A percentile compares a stretch with the other conserved stretches of the same genome.
Evolutionary conservation across 495 filamentous ascomycete genomes (phyloP).

Genomic region (Bombardia bombarda): DNA sequence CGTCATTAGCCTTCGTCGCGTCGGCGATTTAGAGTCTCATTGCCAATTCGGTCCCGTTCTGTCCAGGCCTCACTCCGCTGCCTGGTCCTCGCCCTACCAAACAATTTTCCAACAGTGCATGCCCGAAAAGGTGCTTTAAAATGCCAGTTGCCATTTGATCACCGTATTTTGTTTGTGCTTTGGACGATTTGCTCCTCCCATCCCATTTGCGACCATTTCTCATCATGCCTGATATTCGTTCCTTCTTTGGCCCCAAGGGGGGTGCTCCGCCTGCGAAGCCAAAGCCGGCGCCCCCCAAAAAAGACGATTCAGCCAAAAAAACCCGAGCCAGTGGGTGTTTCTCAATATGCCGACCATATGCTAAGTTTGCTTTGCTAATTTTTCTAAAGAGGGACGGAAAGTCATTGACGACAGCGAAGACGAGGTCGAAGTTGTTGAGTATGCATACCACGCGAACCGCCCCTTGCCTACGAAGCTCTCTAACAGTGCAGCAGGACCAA

Average conservation of each 20-base stretch:
- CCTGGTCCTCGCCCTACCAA: neutral
- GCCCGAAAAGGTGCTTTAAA: neutral
- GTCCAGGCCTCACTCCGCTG: constrained; percentile 2
- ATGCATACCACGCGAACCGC: constrained; percentile 3
- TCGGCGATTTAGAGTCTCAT: neutral
- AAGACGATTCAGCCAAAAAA: constrained; percentile 36
- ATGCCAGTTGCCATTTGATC: neutral
- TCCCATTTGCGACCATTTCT: too few relatives aligned
- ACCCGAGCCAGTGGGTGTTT: constrained; percentile 27
- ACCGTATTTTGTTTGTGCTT: neutral
- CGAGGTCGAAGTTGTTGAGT: constrained; percentile 44
- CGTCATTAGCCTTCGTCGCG: constrained; percentile 1
- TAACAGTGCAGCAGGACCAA: constrained; percentile 24
- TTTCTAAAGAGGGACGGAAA: constrained; percentile 50
- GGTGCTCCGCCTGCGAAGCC: constrained; percentile 38
- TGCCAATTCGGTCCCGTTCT: neutral
- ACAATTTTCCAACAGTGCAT: neutral
- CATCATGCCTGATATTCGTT: constrained; percentile 73
- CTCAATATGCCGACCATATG: neutral
- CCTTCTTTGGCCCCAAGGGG: constrained; percentile 65
- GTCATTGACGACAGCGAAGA: constrained; percentile 73
- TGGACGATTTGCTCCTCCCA: neutral
- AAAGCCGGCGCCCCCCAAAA: constrained; percentile 35
- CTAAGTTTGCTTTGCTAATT: constrained; percentile 14
- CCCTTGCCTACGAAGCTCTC: neutral